Evolutionary conservation across 805 yeast species (phyloP).

Genomic region (Spathaspora sp.): DNA sequence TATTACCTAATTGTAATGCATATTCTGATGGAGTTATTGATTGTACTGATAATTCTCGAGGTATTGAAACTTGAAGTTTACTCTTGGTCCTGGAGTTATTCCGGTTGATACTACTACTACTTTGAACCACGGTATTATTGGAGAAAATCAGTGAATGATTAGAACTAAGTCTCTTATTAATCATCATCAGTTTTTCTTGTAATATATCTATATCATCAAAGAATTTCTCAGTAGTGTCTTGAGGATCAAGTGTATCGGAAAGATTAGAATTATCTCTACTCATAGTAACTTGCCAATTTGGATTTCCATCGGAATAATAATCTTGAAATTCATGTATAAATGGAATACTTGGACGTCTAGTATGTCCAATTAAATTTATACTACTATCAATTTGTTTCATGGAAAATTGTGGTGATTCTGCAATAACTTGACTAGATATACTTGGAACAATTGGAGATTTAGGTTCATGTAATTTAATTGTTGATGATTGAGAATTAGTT

Average conservation of each 20-base stretch:
- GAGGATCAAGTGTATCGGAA: neutral
- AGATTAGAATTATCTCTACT: neutral
- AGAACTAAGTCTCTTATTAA: neutral
- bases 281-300: conserved; percentile 4
- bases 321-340: neutral
- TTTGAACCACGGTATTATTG: neutral
- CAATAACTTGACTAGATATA: no score
- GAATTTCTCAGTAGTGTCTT: neutral
- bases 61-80: neutral
- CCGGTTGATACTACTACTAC: no score
- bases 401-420: neutral
- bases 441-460: neutral
- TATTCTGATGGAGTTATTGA: conserved; percentile 25
- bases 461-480: no score
- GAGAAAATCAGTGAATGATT: conserved; percentile 2
- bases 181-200: neutral
- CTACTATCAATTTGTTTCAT: neutral
- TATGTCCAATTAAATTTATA: no score
- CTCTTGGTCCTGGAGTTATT: neutral
- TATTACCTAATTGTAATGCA: conserved; percentile 24
- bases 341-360: neutral
- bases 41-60: conserved; percentile 16
- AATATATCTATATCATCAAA: neutral
- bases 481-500: neutral
- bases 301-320: conserved; percentile 2